These are phyloP conservation scores for Xerophyta viscosa DNA, from an alignment of 106 monocot genomes.

Conservation along the genomic window DNA sequence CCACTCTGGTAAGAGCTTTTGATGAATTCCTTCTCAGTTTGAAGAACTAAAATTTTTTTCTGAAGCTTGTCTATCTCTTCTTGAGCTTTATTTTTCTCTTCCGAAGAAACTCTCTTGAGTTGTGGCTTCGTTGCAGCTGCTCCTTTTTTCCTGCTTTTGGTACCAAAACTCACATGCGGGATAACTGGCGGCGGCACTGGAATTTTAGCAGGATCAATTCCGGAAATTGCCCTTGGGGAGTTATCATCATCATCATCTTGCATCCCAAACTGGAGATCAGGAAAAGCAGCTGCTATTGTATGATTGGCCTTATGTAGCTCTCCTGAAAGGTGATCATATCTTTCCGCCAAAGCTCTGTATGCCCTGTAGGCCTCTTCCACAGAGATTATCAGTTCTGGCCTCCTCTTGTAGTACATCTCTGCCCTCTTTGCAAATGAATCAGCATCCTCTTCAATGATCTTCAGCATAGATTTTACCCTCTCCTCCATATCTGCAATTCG, in stretches of 20 bases:
- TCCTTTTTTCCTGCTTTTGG: background rate
- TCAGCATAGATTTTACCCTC: conserved; percentile 2
- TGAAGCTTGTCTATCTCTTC: conserved; percentile 57
- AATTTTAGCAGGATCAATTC: conserved; percentile 5
- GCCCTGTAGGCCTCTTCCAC: conserved; percentile 11
- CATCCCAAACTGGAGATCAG: conserved; percentile 7
- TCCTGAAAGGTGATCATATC: conserved; percentile 9
- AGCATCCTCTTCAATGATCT: conserved; percentile 12
- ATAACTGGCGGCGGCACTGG: background rate
- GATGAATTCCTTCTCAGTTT: conserved; percentile 62
- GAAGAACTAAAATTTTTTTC: conserved; percentile 50
- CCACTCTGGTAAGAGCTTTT: conserved; percentile 57
- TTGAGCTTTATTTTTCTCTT: conserved; percentile 27
- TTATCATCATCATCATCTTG: conserved; percentile 9
- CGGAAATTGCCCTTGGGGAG: conserved; percentile 1
- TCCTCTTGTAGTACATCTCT: conserved; percentile 14
- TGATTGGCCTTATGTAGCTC: conserved; percentile 12
- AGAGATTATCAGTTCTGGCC: conserved; percentile 9
- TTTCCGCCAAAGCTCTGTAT: conserved; percentile 11
- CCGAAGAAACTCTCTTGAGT: conserved; percentile 4
- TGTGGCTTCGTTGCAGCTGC: background rate
- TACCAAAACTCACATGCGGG: background rate
- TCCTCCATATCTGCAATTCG: conserved; percentile 6
- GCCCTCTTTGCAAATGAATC: conserved; percentile 13
- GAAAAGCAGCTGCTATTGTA: conserved; percentile 9